Conservation (phyloP, 139 green algal genomes). For the Spirogloea muscicola region DNA sequence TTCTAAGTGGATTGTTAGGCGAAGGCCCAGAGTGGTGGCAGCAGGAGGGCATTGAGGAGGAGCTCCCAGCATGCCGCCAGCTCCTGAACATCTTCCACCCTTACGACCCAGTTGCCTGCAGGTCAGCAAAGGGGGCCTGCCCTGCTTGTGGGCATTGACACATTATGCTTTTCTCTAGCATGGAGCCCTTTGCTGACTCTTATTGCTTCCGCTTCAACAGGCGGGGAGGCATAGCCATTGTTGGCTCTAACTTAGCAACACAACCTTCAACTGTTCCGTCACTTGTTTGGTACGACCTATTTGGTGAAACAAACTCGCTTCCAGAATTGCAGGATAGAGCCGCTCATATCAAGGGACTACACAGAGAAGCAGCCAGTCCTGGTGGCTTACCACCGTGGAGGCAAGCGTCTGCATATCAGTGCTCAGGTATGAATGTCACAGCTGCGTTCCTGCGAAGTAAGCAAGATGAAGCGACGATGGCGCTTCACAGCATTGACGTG, state of each 20-base stretch:
- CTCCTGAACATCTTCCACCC: conserved; percentile 74
- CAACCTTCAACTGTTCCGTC: neutral
- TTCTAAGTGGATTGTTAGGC: neutral
- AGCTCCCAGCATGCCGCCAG: conserved; percentile 54
- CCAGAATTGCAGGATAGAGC: conserved; percentile 58
- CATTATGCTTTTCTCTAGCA: neutral
- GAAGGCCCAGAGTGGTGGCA: neutral
- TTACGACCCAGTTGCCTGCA: conserved; percentile 67
- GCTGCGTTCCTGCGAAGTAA: neutral
- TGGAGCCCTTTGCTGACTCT: neutral
- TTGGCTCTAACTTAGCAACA: neutral
- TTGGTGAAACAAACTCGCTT: neutral
- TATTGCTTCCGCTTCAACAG: neutral
- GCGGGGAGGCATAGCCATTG: neutral
- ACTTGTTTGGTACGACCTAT: neutral
- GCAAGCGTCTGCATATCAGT: conserved; percentile 59
- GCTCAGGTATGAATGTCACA: conserved; percentile 16
- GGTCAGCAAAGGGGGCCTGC: conserved; percentile 11
- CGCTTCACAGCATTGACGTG: neutral
- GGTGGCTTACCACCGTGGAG: conserved; percentile 48
- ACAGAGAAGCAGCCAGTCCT: conserved; percentile 46
- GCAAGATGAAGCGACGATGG: neutral
- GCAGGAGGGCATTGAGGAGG: conserved; percentile 27
- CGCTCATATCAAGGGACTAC: conserved; percentile 48
- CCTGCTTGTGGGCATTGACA: neutral